Percentiles rank a stretch among this genome's conserved stretches.
phyloP scores from a whole-genome alignment of 495 filamentous ascomycete genomes.

The Aspergillus cavernicola region DNA sequence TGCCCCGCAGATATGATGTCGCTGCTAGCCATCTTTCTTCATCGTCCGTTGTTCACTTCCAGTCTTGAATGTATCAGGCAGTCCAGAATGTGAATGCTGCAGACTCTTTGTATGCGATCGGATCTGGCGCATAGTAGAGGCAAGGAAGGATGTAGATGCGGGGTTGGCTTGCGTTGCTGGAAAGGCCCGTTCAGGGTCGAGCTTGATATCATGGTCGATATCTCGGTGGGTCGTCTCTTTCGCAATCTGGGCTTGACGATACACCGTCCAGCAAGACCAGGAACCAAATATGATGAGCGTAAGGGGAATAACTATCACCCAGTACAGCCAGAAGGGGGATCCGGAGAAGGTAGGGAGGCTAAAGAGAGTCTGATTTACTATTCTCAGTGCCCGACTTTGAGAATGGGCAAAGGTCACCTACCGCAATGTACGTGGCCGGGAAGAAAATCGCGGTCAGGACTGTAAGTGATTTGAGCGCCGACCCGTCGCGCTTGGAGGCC shows the following conservation, averaged over 20 bases:
- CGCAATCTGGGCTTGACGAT: slow-evolving; percentile 5
- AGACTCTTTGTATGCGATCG: too few species aligned
- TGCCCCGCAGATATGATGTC: too few species aligned
- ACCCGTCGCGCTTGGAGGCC: slow-evolving; percentile 12
- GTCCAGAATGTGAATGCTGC: too few species aligned
- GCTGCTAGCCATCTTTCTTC: too few species aligned
- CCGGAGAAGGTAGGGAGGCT: neutral
- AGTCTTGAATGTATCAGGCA: too few species aligned
- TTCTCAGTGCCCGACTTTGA: neutral
- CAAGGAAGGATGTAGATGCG: too few species aligned
- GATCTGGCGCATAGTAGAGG: too few species aligned
- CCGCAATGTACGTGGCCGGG: slow-evolving; percentile 10
- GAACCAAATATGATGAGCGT: slow-evolving; percentile 6
- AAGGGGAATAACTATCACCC: slow-evolving; percentile 2
- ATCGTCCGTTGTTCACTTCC: too few species aligned
- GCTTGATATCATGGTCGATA: too few species aligned
- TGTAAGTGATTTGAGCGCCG: slow-evolving; percentile 10
- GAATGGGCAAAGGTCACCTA: neutral
- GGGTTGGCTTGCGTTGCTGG: neutral
- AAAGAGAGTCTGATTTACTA: slow-evolving; percentile 10
- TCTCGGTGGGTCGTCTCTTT: neutral
- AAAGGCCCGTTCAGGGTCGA: slow-evolving; percentile 2
- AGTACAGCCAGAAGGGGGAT: slow-evolving; percentile 11
- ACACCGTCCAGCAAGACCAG: slow-evolving; percentile 12
- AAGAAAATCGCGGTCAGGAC: slow-evolving; percentile 11